A percentile compares a stretch with the other conserved stretches of the same genome.
These are phyloP conservation scores for Schizochytrium sp. DNA, from an alignment of 108 stramenopile genomes.

Conservation along the genomic window DNA sequence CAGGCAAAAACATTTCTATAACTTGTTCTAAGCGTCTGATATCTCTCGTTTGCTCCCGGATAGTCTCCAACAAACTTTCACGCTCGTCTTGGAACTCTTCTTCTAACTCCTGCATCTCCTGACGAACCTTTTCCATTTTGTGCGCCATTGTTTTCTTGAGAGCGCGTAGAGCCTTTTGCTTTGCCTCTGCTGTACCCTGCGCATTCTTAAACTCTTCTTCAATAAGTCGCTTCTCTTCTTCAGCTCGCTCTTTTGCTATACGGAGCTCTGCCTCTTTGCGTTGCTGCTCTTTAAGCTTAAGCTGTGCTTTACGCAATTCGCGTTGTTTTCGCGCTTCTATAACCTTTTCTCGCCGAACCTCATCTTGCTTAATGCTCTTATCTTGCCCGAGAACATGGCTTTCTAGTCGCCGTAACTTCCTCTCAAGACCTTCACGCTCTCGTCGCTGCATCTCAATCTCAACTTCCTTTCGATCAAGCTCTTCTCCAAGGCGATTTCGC, in stretches of 20 bases:
- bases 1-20: constrained; percentile 61
- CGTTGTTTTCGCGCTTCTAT: constrained; percentile 55
- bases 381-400: constrained; percentile 67
- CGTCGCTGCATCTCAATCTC: constrained; percentile 62
- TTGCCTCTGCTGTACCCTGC: constrained; percentile 30
- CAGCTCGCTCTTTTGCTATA: constrained; percentile 36
- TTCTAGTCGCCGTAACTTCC: constrained; percentile 52
- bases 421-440: constrained; percentile 63
- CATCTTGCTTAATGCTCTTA: constrained; percentile 66
- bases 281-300: constrained; percentile 48
- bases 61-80: constrained; percentile 67
- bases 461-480: constrained; percentile 62
- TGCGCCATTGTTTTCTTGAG: constrained; percentile 1
- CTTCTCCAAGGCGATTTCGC: constrained; percentile 70
- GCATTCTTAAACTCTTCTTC: constrained; percentile 60
- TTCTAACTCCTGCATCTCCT: constrained; percentile 70
- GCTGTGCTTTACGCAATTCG: constrained; percentile 23
- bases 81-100: constrained; percentile 69
- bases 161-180: constrained; percentile 43
- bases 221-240: constrained; percentile 52
- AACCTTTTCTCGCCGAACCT: background rate
- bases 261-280: constrained; percentile 46
- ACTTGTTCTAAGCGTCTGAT: constrained; percentile 74
- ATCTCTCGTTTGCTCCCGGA: constrained; percentile 71
- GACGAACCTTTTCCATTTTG: constrained; percentile 56